These are phyloP conservation scores for Russula olivacea DNA, from an alignment of 768 basidiomycete genomes.

Conservation along the genomic window DNA sequence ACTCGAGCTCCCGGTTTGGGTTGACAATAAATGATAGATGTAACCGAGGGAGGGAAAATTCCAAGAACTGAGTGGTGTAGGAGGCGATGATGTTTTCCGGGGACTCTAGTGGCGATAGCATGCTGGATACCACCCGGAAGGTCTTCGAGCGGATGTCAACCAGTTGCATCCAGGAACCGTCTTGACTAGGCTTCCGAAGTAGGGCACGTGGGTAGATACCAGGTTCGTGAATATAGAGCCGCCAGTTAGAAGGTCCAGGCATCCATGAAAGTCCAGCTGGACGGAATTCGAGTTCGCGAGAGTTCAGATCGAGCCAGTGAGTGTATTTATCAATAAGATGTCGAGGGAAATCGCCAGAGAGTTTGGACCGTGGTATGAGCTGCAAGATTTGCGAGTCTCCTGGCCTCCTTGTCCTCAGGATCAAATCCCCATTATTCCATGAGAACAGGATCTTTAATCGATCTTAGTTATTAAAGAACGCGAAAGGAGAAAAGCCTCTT, in stretches of 20 bases:
- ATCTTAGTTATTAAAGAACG: not conserved
- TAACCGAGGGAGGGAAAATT: slow-evolving; percentile 38
- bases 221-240: not conserved
- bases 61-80: not conserved
- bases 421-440: not conserved
- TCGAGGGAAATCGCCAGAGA: slow-evolving; percentile 32
- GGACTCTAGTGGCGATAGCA: not conserved
- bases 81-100: not conserved
- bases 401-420: not conserved
- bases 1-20: slow-evolving; percentile 32
- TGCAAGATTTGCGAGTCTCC: slow-evolving; percentile 21
- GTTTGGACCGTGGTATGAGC: slow-evolving; percentile 32
- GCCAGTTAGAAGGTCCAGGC: slow-evolving; percentile 30
- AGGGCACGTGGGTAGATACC: not conserved
- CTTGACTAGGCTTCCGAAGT: not conserved
- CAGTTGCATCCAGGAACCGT: not conserved
- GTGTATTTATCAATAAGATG: slow-evolving; percentile 30
- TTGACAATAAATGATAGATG: slow-evolving; percentile 39
- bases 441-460: not conserved
- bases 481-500: not conserved
- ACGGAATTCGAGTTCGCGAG: slow-evolving; percentile 32
- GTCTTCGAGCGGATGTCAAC: slow-evolving; percentile 11
- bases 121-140: not conserved
- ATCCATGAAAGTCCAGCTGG: slow-evolving; percentile 31
- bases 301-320: slow-evolving; percentile 34